These are phyloP conservation scores for Nigrograna mackinnonii DNA, from an alignment of 2,329 filamentous ascomycete species.

Conservation along the genomic window DNA sequence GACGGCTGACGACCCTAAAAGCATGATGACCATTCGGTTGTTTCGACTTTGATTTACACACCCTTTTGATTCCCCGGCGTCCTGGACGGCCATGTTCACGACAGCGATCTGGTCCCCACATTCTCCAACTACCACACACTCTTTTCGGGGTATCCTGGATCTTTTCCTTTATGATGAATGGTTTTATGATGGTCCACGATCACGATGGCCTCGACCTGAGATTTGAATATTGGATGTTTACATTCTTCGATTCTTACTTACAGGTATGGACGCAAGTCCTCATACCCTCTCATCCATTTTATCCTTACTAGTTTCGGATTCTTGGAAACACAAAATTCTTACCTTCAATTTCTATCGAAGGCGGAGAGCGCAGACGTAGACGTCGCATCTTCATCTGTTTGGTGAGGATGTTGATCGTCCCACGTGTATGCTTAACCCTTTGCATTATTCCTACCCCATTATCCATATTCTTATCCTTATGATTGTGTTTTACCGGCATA, in stretches of 20 bases:
- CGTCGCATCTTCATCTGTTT: too few relatives aligned
- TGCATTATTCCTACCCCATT: too few relatives aligned
- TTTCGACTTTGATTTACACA: constrained; percentile 30
- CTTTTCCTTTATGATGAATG: constrained; percentile 25
- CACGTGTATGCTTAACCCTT: too few relatives aligned
- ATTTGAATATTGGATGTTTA: too few relatives aligned
- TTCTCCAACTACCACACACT: constrained; percentile 32
- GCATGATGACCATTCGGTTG: constrained; percentile 27
- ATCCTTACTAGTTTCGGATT: too few relatives aligned
- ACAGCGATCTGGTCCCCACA: constrained; percentile 19
- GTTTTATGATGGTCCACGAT: constrained; percentile 21
- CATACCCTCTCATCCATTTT: too few relatives aligned
- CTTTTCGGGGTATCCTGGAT: constrained; percentile 23
- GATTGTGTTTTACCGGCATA: constrained; percentile 44
- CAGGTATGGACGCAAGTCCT: constrained; percentile 10
- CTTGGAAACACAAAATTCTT: too few relatives aligned
- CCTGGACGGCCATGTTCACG: constrained; percentile 37
- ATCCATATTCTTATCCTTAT: constrained; percentile 21
- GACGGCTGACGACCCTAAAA: constrained; percentile 39
- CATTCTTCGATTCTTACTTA: constrained; percentile 14
- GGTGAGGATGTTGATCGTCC: too few relatives aligned
- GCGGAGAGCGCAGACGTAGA: too few relatives aligned
- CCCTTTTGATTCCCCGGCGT: constrained; percentile 42
- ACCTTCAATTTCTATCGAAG: too few relatives aligned
- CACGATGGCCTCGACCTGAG: constrained; percentile 31